phyloP scores from a whole-genome alignment of 352 stramenopile genomes.

The Globisporangium iwayamae region DNA sequence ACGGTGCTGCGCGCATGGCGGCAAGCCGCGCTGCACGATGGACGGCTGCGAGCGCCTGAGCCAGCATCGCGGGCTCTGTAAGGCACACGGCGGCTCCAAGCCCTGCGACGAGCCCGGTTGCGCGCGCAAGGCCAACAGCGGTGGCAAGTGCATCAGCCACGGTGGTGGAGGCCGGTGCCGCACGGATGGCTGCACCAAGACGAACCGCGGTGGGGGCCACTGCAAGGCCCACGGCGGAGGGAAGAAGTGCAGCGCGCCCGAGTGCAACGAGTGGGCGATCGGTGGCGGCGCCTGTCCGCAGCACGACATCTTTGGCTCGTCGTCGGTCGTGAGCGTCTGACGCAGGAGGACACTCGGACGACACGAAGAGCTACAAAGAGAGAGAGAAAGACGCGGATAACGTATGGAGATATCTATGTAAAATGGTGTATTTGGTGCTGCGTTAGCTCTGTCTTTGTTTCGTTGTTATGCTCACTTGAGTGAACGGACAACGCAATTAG shows the following conservation, averaged over 20 bases:
- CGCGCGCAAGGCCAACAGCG: constrained; percentile 65
- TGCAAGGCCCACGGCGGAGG: constrained; percentile 79
- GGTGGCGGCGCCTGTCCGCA: constrained; percentile 62
- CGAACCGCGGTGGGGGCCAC: constrained; percentile 72
- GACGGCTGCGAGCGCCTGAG: constrained; percentile 66
- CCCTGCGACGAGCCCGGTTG: constrained; percentile 59
- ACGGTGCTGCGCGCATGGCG: constrained; percentile 71
- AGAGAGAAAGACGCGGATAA: background rate
- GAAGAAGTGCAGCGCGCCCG: constrained; percentile 61
- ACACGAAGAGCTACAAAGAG: constrained; percentile 7
- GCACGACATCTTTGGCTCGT: constrained; percentile 49
- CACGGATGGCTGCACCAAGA: constrained; percentile 60
- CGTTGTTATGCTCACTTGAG: background rate
- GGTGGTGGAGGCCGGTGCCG: constrained; percentile 71
- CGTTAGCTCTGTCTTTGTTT: constrained; percentile 5
- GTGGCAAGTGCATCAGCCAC: constrained; percentile 80
- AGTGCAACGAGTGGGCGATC: constrained; percentile 72
- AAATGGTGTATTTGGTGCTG: constrained; percentile 16
- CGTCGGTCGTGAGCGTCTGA: constrained; percentile 53
- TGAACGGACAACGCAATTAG: background rate
- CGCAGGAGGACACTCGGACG: constrained; percentile 2
- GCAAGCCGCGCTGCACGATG: constrained; percentile 61
- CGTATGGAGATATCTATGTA: constrained; percentile 19
- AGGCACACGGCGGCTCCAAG: constrained; percentile 72
- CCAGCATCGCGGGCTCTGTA: constrained; percentile 68